phyloP scores from a whole-genome alignment of 1,284 basidiomycete species.

The Cryptococcus maquisensis region DNA sequence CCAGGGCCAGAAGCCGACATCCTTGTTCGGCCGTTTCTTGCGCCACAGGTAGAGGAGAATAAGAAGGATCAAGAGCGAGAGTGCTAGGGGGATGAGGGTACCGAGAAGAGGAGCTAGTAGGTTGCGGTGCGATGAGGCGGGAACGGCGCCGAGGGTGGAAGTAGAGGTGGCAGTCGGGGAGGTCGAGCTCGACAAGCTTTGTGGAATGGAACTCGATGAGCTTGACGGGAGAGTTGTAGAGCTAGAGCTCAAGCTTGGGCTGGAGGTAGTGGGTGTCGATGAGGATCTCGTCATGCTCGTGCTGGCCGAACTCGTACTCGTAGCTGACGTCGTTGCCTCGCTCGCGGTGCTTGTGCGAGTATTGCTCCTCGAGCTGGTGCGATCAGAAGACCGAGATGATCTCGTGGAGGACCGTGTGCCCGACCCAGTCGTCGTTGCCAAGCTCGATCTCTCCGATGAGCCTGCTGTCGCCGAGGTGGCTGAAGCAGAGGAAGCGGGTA shows the following conservation, averaged over 20 bases:
- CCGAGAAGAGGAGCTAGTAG: constrained; percentile 9
- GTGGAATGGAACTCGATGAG: not conserved
- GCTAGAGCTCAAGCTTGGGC: not conserved
- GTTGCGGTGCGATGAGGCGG: not conserved
- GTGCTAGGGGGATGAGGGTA: constrained; percentile 6
- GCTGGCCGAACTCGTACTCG: not conserved
- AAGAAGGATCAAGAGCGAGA: constrained; percentile 6
- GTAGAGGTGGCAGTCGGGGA: not conserved
- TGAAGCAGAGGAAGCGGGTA: not conserved
- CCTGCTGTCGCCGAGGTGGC: not conserved
- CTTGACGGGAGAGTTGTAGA: not conserved
- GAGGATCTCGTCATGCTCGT: not conserved
- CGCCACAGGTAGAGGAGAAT: constrained; percentile 5
- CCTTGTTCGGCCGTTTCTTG: not conserved
- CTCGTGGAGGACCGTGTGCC: not conserved
- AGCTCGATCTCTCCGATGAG: not conserved
- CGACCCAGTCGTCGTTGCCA: not conserved
- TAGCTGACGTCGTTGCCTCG: not conserved
- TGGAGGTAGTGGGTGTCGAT: not conserved
- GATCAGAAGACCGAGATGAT: not conserved
- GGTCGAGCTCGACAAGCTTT: not conserved
- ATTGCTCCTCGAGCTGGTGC: not conserved
- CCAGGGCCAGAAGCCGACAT: constrained; percentile 4
- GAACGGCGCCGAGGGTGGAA: not conserved
- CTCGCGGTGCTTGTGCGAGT: not conserved